Evolutionary conservation across 306 rosid species (phyloP).

Genomic region (Pyrus betulifolia): DNA sequence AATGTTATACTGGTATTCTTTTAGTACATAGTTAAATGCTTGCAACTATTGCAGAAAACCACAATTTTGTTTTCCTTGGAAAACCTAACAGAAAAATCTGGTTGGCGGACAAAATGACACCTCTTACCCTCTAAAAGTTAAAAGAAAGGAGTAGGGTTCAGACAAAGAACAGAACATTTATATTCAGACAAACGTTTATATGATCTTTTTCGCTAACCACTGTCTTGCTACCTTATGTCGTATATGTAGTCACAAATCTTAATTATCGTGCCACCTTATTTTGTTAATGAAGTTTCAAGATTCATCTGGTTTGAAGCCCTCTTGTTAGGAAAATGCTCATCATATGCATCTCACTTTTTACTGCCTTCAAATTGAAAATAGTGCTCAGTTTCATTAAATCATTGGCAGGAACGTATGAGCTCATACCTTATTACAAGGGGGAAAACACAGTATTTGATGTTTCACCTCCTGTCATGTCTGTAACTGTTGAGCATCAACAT

Average conservation of each 20-base stretch:
- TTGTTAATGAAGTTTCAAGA: constrained; percentile 6
- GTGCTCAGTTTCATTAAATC: constrained; percentile 16
- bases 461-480: constrained; percentile 69
- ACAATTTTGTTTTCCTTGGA: neutral
- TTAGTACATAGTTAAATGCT: no score
- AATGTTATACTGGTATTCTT: neutral
- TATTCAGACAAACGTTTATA: neutral
- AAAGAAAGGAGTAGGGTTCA: neutral
- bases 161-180: neutral
- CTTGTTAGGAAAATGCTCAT: constrained; percentile 11
- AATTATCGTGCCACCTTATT: neutral
- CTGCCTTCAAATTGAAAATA: neutral
- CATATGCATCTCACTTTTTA: constrained; percentile 6
- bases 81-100: neutral
- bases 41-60: neutral
- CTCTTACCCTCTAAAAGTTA: neutral
- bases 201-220: neutral
- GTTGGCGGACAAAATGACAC: neutral
- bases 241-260: neutral
- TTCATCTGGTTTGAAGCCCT: neutral
- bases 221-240: neutral
- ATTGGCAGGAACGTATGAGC: constrained; percentile 66
- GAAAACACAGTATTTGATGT: constrained; percentile 93
- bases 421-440: constrained; percentile 94
- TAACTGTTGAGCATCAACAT: constrained; percentile 77